Base-by-base conservation (phyloP, 805 yeast genomes). In the Wickerhamiella occidentalis region DNA sequence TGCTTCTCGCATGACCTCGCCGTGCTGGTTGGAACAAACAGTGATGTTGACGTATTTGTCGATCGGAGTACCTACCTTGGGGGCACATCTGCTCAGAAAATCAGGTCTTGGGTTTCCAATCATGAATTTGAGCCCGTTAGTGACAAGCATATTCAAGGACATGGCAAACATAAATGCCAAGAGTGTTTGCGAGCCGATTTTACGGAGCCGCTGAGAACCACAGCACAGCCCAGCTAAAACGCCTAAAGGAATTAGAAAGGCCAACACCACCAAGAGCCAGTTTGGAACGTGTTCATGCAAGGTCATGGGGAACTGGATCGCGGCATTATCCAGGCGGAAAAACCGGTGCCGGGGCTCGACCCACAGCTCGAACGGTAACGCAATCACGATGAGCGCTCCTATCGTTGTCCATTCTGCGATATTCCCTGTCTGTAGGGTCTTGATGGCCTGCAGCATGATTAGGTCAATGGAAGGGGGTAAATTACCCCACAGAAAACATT, bases 41-140 rank as follows among this genome's bases (percentile, higher is more conserved):
- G 58, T 67, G 19, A 58, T 51, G 6, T 59, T 49, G 13, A 65
- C 64, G 25, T 60, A 58, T 17, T 40, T 55, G 50, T 61, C 57
- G 9, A 67, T 56, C 1, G 87, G 80, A 0, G 88, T 73, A 45
- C 68, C 79, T 1, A 65, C 52, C 11, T 66, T 68, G 3, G 96
- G 96, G 18, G 72, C 61, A 64, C 97, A 90, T 56, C 97, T 74
- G 5, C 87, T 85, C 47, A 90, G 65, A 61, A 88, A 85, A 65
- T 90, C 98, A 0, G 98, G 98, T 52, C 98, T 72, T 53, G 82
- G 85, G 61, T 96, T 75, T 3, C 96, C 96, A 49, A 90, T 77
- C 78, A 84, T 78, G 60, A 82, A 79, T 67, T 90, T 90, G 52
- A 85, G 62, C 13, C 80, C 68, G 59, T 85, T 85, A 2, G 95